Evolutionary conservation across 106 monocot species (phyloP).

Genomic region (Hemerocallis citrina): DNA sequence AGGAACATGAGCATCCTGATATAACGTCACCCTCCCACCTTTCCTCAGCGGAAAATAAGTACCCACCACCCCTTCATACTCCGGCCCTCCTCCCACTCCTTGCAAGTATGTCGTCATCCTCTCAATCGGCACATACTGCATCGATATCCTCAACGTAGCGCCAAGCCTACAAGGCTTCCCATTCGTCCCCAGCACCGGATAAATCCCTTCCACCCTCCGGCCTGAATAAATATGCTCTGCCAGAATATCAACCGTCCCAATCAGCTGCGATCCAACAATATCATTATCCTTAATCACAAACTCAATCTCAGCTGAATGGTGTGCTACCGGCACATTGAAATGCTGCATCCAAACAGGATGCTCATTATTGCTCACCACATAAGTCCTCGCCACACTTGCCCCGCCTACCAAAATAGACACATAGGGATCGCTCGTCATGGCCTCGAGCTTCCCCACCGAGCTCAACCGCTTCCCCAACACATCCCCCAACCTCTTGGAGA

Average conservation of each 20-base stretch:
- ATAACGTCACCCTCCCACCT: conserved; percentile 45
- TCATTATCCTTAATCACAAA: conserved; percentile 87
- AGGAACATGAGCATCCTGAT: conserved; percentile 92
- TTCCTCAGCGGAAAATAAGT: conserved; percentile 82
- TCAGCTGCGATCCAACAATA: conserved; percentile 71
- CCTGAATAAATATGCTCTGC: conserved; percentile 47
- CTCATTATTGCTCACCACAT: conserved; percentile 75
- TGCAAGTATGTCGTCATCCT: conserved; percentile 45
- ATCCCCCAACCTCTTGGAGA: conserved; percentile 73
- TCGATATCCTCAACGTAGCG: conserved; percentile 54
- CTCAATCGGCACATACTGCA: conserved; percentile 68
- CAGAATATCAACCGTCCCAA: conserved; percentile 61
- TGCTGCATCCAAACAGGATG: conserved; percentile 93
- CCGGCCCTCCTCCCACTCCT: conserved; percentile 53
- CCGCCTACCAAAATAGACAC: conserved; percentile 43
- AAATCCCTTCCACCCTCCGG: conserved; percentile 54
- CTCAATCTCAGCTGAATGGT: conserved; percentile 47
- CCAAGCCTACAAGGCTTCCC: conserved; percentile 69
- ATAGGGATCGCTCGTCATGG: conserved; percentile 91
- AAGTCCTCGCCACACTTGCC: conserved; percentile 66
- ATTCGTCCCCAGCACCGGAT: conserved; percentile 49
- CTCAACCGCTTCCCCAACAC: conserved; percentile 38
- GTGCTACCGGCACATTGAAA: conserved; percentile 77
- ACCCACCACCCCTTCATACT: conserved; percentile 51
- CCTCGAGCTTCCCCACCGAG: conserved; percentile 29